Evolutionary conservation across 129 eudicot species (phyloP).

Genomic region (Artemisia tridentata): DNA sequence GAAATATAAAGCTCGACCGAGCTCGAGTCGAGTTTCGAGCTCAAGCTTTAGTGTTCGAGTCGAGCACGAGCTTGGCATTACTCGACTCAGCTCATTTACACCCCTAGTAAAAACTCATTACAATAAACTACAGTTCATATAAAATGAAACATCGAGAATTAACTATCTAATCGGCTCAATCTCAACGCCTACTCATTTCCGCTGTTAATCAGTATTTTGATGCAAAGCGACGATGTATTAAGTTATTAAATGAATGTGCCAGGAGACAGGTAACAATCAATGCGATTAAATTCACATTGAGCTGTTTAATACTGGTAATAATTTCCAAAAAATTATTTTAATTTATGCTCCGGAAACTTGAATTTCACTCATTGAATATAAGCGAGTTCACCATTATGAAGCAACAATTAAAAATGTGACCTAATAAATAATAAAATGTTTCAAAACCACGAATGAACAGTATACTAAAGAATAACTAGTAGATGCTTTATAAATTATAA

Average conservation of each 20-base stretch:
- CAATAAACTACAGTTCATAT: background rate
- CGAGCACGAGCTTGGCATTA: too few species aligned
- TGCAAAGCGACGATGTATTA: background rate
- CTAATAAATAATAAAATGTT: constrained; percentile 11
- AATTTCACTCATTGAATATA: constrained; percentile 17
- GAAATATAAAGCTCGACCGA: too few species aligned
- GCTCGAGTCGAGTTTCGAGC: too few species aligned
- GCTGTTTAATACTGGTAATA: constrained; percentile 35
- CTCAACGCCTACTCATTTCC: background rate
- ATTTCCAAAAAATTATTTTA: background rate
- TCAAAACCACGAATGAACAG: constrained; percentile 20
- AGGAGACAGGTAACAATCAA: constrained; percentile 35
- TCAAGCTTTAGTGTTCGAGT: too few species aligned
- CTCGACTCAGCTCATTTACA: too few species aligned
- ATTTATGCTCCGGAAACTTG: constrained; percentile 41
- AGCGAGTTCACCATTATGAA: constrained; percentile 36
- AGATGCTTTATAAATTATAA: constrained; percentile 1
- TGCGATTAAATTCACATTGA: constrained; percentile 21
- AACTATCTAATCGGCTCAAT: constrained; percentile 1
- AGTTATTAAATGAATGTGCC: constrained; percentile 6
- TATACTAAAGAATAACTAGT: background rate
- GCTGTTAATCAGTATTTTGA: constrained; percentile 4
- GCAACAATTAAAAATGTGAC: constrained; percentile 3
- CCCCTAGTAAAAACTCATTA: too few species aligned
- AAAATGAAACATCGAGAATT: background rate